Conservation (phyloP, 1,284 basidiomycete genomes). For the Puccinia novopanici region DNA sequence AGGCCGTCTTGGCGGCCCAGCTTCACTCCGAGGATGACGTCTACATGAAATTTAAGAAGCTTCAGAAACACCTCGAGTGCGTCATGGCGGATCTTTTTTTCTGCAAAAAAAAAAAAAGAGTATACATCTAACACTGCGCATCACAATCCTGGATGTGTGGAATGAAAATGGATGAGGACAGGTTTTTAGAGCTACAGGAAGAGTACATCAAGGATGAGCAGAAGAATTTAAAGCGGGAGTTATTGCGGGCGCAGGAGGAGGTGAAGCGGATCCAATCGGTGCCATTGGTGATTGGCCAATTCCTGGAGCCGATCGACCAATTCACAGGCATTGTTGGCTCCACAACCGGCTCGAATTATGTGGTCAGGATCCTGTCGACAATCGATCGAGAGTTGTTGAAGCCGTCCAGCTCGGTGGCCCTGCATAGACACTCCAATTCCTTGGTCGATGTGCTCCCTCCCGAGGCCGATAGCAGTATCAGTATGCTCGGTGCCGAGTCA, state of each 20-base stretch:
- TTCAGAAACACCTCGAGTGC: constrained; percentile 79
- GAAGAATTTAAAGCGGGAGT: constrained; percentile 93
- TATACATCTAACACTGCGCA: too few species aligned
- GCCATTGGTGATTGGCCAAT: constrained; percentile 99
- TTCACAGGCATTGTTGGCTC: constrained; percentile 96
- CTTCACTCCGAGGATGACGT: constrained; percentile 74
- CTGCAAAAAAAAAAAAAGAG: too few species aligned
- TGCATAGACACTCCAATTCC: constrained; percentile 97
- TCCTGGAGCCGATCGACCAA: constrained; percentile 98
- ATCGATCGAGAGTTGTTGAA: constrained; percentile 96
- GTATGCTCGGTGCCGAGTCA: constrained; percentile 80
- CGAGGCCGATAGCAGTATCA: constrained; percentile 95
- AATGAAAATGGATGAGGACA: not conserved
- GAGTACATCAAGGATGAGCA: constrained; percentile 99
- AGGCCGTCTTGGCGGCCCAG: constrained; percentile 62
- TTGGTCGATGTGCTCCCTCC: constrained; percentile 97
- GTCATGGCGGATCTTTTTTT: not conserved
- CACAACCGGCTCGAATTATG: constrained; percentile 97
- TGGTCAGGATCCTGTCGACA: constrained; percentile 94
- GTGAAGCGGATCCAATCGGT: constrained; percentile 99
- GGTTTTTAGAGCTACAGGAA: constrained; percentile 79
- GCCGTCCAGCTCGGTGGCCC: constrained; percentile 91
- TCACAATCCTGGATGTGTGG: too few species aligned
- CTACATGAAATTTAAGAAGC: constrained; percentile 92
- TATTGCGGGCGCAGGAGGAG: constrained; percentile 97